These are phyloP conservation scores for Guillardia theta DNA, from an alignment of 78 protist species.

Conservation along the genomic window DNA sequence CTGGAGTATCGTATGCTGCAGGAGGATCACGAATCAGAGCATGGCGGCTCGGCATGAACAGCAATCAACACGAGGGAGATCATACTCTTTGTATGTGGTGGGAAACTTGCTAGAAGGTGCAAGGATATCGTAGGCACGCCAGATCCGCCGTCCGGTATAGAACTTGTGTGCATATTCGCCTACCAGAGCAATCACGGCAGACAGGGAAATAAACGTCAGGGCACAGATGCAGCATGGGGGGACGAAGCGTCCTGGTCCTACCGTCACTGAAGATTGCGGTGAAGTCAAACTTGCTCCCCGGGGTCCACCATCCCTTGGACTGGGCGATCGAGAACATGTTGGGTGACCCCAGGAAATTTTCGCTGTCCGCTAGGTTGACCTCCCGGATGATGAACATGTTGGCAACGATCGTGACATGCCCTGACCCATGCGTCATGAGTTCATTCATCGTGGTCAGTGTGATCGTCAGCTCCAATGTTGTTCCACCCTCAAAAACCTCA, in stretches of 20 bases:
- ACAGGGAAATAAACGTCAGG: background rate
- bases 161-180: slow-evolving; percentile 38
- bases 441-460: no score
- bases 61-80: no score
- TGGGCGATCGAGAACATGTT: background rate
- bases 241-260: background rate
- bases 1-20: no score
- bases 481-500: no score
- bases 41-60: no score
- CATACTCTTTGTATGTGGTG: slow-evolving; percentile 22
- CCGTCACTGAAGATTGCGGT: slow-evolving; percentile 32
- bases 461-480: no score
- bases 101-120: slow-evolving; percentile 40
- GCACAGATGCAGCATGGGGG: background rate
- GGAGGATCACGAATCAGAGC: no score
- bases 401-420: slow-evolving; percentile 35
- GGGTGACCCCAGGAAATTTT: background rate
- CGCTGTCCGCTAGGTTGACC: background rate
- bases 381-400: slow-evolving; percentile 57
- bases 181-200: no score
- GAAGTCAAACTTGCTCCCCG: slow-evolving; percentile 51
- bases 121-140: slow-evolving; percentile 54
- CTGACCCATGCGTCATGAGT: no score
- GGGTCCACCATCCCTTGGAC: slow-evolving; percentile 47
- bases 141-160: slow-evolving; percentile 56